Conservation (phyloP, 768 basidiomycete genomes). For the Termitomyces sp. region DNA sequence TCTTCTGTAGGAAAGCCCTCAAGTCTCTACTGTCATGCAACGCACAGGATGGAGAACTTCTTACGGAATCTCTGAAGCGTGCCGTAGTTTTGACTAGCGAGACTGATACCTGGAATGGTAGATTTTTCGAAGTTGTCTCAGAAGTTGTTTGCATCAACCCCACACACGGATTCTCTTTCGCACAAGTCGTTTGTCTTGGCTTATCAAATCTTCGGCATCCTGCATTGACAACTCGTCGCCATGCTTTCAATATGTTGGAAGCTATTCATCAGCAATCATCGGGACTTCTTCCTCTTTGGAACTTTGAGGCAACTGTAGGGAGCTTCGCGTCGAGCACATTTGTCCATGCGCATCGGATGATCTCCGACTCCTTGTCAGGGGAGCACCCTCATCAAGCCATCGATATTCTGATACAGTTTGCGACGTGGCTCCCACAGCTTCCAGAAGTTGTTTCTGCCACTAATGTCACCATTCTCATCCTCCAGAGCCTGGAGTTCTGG, state of each 20-base stretch:
- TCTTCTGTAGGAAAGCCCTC: slow-evolving; percentile 61
- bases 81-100: slow-evolving; percentile 59
- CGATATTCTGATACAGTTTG: slow-evolving; percentile 64
- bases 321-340: slow-evolving; percentile 75
- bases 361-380: slow-evolving; percentile 74
- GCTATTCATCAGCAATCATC: slow-evolving; percentile 61
- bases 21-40: slow-evolving; percentile 59
- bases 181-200: slow-evolving; percentile 71
- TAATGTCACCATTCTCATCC: slow-evolving; percentile 47
- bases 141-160: slow-evolving; percentile 57
- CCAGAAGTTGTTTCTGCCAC: slow-evolving; percentile 42
- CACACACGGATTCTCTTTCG: slow-evolving; percentile 60
- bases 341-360: slow-evolving; percentile 70
- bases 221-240: slow-evolving; percentile 54
- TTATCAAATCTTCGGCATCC: slow-evolving; percentile 83
- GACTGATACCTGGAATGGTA: slow-evolving; percentile 48
- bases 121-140: slow-evolving; percentile 76
- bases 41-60: slow-evolving; percentile 46
- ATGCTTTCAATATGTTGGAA: slow-evolving; percentile 75
- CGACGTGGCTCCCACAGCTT: slow-evolving; percentile 66
- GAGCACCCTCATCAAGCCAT: slow-evolving; percentile 65
- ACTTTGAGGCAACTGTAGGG: slow-evolving; percentile 67
- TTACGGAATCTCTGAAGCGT: slow-evolving; percentile 62
- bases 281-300: slow-evolving; percentile 64
- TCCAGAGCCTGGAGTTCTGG: slow-evolving; percentile 85